Evolutionary conservation across 2,329 filamentous ascomycete genomes (phyloP).

Genomic region (Aspergillus quadrilineatus): DNA sequence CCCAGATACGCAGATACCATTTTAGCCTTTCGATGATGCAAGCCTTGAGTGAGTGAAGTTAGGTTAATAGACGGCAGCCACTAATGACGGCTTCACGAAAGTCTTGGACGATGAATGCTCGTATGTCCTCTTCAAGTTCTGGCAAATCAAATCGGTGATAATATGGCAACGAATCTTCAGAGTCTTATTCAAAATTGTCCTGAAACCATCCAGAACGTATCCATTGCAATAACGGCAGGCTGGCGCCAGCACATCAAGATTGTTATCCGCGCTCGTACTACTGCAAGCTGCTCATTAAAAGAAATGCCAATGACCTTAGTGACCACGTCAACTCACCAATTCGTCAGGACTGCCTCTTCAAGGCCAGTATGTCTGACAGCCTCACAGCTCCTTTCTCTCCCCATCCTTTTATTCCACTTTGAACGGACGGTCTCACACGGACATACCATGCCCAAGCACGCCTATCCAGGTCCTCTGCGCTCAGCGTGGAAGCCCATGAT

Average conservation of each 20-base stretch:
- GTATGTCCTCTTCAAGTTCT: no score
- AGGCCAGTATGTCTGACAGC: conserved; percentile 61
- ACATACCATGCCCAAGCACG: conserved; percentile 82
- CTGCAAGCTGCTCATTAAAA: background rate
- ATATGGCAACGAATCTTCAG: no score
- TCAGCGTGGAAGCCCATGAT: conserved; percentile 70
- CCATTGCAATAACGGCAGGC: no score
- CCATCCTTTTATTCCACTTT: conserved; percentile 74
- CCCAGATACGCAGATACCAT: no score
- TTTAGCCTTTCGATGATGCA: no score
- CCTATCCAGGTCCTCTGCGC: conserved; percentile 66
- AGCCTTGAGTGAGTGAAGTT: no score
- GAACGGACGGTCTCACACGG: conserved; percentile 71
- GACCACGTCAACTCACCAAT: background rate
- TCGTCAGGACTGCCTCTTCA: conserved; percentile 21
- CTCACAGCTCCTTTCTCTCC: conserved; percentile 73
- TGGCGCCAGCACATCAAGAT: background rate
- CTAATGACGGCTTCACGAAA: background rate
- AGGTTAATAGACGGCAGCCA: no score
- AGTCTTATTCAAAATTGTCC: no score
- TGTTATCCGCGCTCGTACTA: background rate
- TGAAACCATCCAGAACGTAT: no score
- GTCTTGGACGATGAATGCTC: background rate
- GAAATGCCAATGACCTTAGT: background rate
- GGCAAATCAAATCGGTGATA: no score